phyloP scores from a whole-genome alignment of 2,329 filamentous ascomycete species.

The Xylariaceae sp. region DNA sequence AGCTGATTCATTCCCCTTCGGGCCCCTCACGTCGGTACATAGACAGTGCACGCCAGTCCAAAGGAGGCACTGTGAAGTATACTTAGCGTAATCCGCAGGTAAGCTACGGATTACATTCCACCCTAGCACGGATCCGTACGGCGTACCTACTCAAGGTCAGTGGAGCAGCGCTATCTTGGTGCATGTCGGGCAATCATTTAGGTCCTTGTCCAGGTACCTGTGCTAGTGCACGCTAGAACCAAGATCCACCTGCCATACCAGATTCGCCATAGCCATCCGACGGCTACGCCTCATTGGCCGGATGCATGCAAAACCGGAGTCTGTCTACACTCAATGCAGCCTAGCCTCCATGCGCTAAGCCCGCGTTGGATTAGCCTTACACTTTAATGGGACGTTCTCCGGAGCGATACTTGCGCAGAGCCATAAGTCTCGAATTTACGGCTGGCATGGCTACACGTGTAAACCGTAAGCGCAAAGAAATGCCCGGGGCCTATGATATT shows the following conservation, averaged over 20 bases:
- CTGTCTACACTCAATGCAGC: too few relatives aligned
- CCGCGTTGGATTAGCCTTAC: too few relatives aligned
- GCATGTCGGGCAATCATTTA: not conserved
- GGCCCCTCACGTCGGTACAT: slow-evolving; percentile 1
- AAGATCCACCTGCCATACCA: not conserved
- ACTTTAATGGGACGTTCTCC: too few relatives aligned
- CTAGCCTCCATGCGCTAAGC: too few relatives aligned
- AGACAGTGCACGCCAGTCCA: slow-evolving; percentile 2
- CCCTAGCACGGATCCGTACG: not conserved
- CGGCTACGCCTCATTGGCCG: not conserved
- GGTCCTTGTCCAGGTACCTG: not conserved
- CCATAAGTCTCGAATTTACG: too few relatives aligned
- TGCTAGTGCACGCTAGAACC: not conserved
- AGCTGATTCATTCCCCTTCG: not conserved
- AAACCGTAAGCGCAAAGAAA: too few relatives aligned
- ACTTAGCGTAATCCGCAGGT: not conserved
- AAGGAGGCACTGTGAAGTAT: slow-evolving; percentile 2
- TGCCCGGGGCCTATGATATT: too few relatives aligned
- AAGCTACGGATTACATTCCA: not conserved
- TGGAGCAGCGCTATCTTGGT: not conserved
- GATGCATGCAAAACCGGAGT: too few relatives aligned
- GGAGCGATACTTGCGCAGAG: too few relatives aligned
- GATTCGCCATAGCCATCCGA: not conserved
- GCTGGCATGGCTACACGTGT: too few relatives aligned
- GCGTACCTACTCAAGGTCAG: not conserved